Base-by-base conservation (phyloP, 768 basidiomycete species). In the Podaxis sp. region DNA sequence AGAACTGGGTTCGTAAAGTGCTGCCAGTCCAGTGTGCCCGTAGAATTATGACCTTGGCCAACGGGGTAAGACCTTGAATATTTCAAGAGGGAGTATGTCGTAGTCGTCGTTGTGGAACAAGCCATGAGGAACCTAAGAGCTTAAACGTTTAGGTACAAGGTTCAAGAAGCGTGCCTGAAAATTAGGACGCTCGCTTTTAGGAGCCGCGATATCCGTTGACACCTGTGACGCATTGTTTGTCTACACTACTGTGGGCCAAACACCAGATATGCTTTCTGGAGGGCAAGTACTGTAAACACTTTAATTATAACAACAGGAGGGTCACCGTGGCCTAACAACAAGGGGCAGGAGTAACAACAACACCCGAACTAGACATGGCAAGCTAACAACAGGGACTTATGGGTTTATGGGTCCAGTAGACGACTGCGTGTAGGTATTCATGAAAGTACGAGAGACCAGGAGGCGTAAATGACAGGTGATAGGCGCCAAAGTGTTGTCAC, bases 1-100 rank as follows among this genome's bases (percentile, higher is more conserved):
- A 93, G 82, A 55, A 80, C 72, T 0, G 91, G 90, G 66, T 92
- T 90, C 19, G 82, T 82, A 67, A 87, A 91, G 69, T 92, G 90
- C 68, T 91, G 88, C 91, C 91, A 93, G 70, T 90, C 89, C 2
- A 2, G 8, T 33, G 77, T 59, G 37, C 73, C 69, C 22, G 67
- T 47, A 36, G 69, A 65, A 53, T 49, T 50, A 40, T 74, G 68
- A 9, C 66, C 57, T 22, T 58, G 63, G n/a, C 63, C 66, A 27
- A 66, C 68, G 6, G 84, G 81, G 68, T 88, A 86, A 25, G 87
- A 86, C 56, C 85, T 80, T 53, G 89, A 91, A 69, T 91, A 91
- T 70, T 90, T 90, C 59, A 71, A 69, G 27, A 90, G 76, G 13
- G 77, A 63, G 68, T 86, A 88, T 19, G 80, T 84, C 0, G 82